phyloP scores from a whole-genome alignment of 495 filamentous ascomycete species.

The Chaetomium fimeti region DNA sequence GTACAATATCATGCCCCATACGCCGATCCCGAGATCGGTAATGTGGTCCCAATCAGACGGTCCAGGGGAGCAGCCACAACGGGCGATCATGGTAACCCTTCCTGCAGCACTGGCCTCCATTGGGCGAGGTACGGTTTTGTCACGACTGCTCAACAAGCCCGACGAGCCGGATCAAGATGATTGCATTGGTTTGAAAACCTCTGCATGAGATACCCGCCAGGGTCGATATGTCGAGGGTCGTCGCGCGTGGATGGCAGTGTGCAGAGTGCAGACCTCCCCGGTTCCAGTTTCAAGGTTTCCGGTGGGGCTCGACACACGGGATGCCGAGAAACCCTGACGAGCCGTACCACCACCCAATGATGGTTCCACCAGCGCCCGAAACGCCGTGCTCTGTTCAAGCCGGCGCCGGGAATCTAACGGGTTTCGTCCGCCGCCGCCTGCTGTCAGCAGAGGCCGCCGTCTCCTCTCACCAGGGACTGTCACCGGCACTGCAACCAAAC shows the following conservation, averaged over 20 bases:
- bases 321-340: background rate
- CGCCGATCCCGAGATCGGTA: slow-evolving; percentile 17
- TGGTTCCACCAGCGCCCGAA: slow-evolving; percentile 13
- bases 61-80: slow-evolving; percentile 28
- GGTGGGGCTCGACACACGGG: background rate
- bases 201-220: slow-evolving; percentile 12
- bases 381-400: slow-evolving; percentile 10
- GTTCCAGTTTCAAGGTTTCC: background rate
- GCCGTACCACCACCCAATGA: slow-evolving; percentile 30
- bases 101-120: slow-evolving; percentile 23
- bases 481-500: background rate
- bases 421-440: slow-evolving; percentile 9
- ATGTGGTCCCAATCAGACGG: slow-evolving; percentile 23
- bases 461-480: background rate
- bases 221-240: background rate
- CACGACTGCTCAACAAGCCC: background rate
- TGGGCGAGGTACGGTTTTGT: slow-evolving; percentile 27
- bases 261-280: background rate
- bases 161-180: slow-evolving; percentile 2
- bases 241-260: slow-evolving; percentile 6
- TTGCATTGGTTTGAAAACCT: slow-evolving; percentile 18
- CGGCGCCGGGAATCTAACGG: slow-evolving; percentile 14
- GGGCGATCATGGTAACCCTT: slow-evolving; percentile 20
- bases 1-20: background rate
- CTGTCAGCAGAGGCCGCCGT: slow-evolving; percentile 31